Evolutionary conservation across 2,329 filamentous ascomycete genomes (phyloP).

Genomic region (Phaeosphaeriaceae sp.): DNA sequence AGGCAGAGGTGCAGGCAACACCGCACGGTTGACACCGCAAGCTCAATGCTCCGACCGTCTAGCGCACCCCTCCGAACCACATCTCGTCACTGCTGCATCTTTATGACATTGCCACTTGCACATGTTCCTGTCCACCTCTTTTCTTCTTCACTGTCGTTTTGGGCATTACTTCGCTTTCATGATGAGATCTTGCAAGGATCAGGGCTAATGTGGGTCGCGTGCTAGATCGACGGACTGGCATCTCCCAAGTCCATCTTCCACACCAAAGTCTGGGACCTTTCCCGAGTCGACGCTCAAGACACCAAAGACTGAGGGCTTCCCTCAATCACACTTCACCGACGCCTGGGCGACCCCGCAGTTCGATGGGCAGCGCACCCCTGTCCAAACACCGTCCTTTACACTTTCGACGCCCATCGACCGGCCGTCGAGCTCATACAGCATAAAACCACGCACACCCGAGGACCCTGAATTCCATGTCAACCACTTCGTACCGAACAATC

Average conservation of each 20-base stretch:
- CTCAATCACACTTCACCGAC: slow-evolving; percentile 58
- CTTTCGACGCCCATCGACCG: slow-evolving; percentile 46
- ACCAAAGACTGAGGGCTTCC: slow-evolving; percentile 52
- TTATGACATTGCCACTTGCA: slow-evolving; percentile 7
- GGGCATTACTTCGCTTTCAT: slow-evolving; percentile 9
- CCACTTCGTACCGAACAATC: slow-evolving; percentile 64
- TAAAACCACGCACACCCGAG: slow-evolving; percentile 45
- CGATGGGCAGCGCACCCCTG: slow-evolving; percentile 51
- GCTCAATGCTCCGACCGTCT: slow-evolving; percentile 33
- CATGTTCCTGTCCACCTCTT: slow-evolving; percentile 15
- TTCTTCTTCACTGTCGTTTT: slow-evolving; percentile 2
- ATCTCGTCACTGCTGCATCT: slow-evolving; percentile 16
- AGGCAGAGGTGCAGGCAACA: slow-evolving; percentile 48
- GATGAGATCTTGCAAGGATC: slow-evolving; percentile 32
- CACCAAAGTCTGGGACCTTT: slow-evolving; percentile 54
- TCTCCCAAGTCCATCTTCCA: slow-evolving; percentile 59
- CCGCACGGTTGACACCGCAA: slow-evolving; percentile 41
- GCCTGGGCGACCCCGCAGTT: slow-evolving; percentile 57
- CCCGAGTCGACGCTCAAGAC: slow-evolving; percentile 53
- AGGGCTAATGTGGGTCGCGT: slow-evolving; percentile 44
- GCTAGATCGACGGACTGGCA: slow-evolving; percentile 57
- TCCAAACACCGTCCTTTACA: slow-evolving; percentile 51
- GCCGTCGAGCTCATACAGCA: slow-evolving; percentile 45
- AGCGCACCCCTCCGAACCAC: slow-evolving; percentile 26
- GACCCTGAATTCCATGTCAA: slow-evolving; percentile 66